Evolutionary conservation across 345 rosid species (phyloP).

Genomic region (Pugionium dolabratum): DNA sequence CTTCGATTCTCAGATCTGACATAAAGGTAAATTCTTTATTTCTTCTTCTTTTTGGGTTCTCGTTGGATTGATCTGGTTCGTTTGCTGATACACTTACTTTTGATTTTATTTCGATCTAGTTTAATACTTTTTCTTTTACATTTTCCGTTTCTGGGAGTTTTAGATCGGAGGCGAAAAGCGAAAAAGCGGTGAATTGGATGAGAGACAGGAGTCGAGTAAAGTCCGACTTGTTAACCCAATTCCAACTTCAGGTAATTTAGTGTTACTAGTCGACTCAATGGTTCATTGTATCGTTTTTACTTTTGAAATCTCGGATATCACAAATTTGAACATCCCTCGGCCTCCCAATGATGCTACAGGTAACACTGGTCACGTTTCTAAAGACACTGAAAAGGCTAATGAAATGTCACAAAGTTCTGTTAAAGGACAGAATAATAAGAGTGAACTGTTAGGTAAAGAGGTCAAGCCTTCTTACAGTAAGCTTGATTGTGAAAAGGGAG

Average conservation of each 20-base stretch:
- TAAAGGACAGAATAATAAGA: slow-evolving; percentile 1
- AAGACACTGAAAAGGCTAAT: slow-evolving; percentile 35
- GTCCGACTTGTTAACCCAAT: slow-evolving; percentile 15
- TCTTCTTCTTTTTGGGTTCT: not conserved
- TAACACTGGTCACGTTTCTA: slow-evolving; percentile 22
- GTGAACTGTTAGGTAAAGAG: slow-evolving; percentile 24
- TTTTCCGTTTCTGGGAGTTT: slow-evolving; percentile 19
- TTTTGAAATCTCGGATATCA: not conserved
- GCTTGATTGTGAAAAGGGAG: slow-evolving; percentile 31
- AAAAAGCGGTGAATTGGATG: slow-evolving; percentile 26
- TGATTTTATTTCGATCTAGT: not conserved
- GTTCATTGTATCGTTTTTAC: not conserved
- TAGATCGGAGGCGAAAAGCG: slow-evolving; percentile 33
- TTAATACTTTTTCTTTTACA: not conserved
- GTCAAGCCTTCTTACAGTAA: slow-evolving; percentile 25
- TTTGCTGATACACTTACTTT: not conserved
- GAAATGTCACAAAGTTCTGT: slow-evolving; percentile 27
- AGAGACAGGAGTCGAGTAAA: slow-evolving; percentile 35
- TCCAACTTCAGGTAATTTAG: slow-evolving; percentile 24
- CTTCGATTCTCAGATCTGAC: slow-evolving; percentile 39
- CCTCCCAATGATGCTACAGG: slow-evolving; percentile 16
- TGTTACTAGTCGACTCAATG: slow-evolving; percentile 3
- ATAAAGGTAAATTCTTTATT: slow-evolving; percentile 41
- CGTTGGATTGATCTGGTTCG: not conserved
- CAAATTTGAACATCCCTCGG: not conserved